Base-by-base conservation (phyloP, 2,329 filamentous ascomycete genomes). In the Clonostachys chloroleuca region DNA sequence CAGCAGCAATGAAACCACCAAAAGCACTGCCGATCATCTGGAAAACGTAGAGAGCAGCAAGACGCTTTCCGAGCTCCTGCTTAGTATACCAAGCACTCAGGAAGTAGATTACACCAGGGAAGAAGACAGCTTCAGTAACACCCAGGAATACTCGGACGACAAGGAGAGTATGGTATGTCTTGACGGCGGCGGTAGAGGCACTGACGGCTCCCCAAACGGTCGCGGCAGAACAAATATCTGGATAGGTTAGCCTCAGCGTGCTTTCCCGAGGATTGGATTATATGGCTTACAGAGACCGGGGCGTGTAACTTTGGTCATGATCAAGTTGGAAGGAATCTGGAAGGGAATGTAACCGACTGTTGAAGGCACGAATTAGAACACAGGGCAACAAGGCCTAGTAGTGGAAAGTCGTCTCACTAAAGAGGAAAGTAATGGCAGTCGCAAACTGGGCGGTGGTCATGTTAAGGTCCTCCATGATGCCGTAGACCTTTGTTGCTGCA, bases 1-100 rank as follows among this genome's bases (percentile, higher is more conserved):
- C 73, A 3, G 73, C 74, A 33, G 73, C 74, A 6, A 78, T 57
- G 2, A 79, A 56, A 5, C 74, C 74, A 2, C 73, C 73, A 49
- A 80, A 80, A 3, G 75, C 77, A n/a, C 62, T 63, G 12, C 61
- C 60, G 5, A 68, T 48, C 50, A 60, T 58, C 39, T 63, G 59
- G 18, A 60, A 64, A 37, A 60, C 63, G 50, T 65, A 69, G 3
- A 70, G 57, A 13, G 58, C 59, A 2, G 64, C 62, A 6, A 66
- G 58, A 4, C 68, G 59, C 42, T 63, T 63, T 5, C 59, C 66
- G 16, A 70, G 61, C 50, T 70, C 64, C 8, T 57, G 54, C 41
- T 62, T 62, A 4, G 60, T 67, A 55, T 74, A 74, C 61, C 68
- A 74, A 6, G 61, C 63, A 13, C 57, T 62, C 6, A 73, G 59